Conservation (phyloP, 345 rosid genomes). For the Ceriops decandra region DNA sequence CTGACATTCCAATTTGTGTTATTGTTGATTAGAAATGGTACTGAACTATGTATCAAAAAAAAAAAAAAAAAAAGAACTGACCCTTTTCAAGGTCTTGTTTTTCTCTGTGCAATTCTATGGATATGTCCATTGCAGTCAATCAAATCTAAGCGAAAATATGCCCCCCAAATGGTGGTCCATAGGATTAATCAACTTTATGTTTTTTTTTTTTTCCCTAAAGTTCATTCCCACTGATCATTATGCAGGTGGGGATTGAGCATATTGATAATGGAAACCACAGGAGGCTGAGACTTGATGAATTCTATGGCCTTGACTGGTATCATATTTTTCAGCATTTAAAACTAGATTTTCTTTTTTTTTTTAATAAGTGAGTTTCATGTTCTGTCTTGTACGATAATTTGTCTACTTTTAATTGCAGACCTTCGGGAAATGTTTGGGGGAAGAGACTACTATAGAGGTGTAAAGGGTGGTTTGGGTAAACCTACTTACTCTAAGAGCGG, state of each 20-base stretch:
- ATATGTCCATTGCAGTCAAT: too few relatives aligned
- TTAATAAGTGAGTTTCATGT: not conserved
- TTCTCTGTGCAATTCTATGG: too few relatives aligned
- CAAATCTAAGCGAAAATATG: too few relatives aligned
- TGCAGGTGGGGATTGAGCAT: constrained; percentile 25
- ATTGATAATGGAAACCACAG: constrained; percentile 61
- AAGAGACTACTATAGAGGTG: constrained; percentile 29
- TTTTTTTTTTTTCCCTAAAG: not conserved
- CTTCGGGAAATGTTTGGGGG: constrained; percentile 50
- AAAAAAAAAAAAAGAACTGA: too few relatives aligned
- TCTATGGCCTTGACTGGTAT: constrained; percentile 55
- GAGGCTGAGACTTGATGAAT: constrained; percentile 49
- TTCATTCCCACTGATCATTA: constrained; percentile 3
- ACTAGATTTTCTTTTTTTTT: not conserved
- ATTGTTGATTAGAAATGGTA: too few relatives aligned
- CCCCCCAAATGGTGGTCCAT: too few relatives aligned
- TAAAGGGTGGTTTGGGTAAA: constrained; percentile 26
- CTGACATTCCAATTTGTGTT: constrained; percentile 8
- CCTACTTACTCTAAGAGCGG: constrained; percentile 21
- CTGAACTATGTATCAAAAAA: too few relatives aligned
- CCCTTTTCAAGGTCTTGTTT: too few relatives aligned
- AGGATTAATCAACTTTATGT: not conserved
- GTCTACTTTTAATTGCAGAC: constrained; percentile 22
- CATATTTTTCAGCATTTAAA: not conserved
- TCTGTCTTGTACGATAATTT: constrained; percentile 3